phyloP scores from a whole-genome alignment of 495 filamentous ascomycete genomes.

The Letharia lupina region DNA sequence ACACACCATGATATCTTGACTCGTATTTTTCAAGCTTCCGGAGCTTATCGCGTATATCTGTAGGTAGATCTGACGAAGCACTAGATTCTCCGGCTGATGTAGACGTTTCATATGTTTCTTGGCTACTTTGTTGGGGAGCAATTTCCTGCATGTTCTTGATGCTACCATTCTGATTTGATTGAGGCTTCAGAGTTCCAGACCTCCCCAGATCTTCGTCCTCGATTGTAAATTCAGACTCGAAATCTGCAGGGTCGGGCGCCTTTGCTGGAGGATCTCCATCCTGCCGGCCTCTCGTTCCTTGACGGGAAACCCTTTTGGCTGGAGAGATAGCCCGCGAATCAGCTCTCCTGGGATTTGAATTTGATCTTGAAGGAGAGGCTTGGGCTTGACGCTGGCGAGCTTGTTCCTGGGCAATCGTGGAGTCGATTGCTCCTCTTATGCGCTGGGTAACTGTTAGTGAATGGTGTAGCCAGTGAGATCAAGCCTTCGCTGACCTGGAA shows the following conservation, averaged over 20 bases:
- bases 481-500: slow-evolving; percentile 37
- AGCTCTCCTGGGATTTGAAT: slow-evolving; percentile 41
- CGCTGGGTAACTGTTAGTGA: slow-evolving; percentile 44
- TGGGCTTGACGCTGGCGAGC: slow-evolving; percentile 57
- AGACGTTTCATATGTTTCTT: slow-evolving; percentile 13
- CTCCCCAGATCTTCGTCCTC: slow-evolving; percentile 56
- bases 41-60: slow-evolving; percentile 54
- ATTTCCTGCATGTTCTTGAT: slow-evolving; percentile 5
- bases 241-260: slow-evolving; percentile 72
- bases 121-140: slow-evolving; percentile 9
- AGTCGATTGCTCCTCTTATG: slow-evolving; percentile 77
- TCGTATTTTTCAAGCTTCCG: slow-evolving; percentile 82
- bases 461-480: slow-evolving; percentile 16
- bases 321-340: slow-evolving; percentile 45
- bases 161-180: slow-evolving; percentile 29
- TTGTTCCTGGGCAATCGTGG: slow-evolving; percentile 82
- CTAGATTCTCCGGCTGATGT: slow-evolving; percentile 20
- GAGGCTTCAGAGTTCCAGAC: slow-evolving; percentile 45
- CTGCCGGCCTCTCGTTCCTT: slow-evolving; percentile 39
- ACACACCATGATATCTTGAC: slow-evolving; percentile 69
- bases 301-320: slow-evolving; percentile 41
- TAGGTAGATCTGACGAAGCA: slow-evolving; percentile 53
- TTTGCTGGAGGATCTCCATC: slow-evolving; percentile 42
- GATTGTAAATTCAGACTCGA: slow-evolving; percentile 73
- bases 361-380: slow-evolving; percentile 41